Conservation (phyloP, 768 basidiomycete species). For the Udeniomyces megalosporus region DNA sequence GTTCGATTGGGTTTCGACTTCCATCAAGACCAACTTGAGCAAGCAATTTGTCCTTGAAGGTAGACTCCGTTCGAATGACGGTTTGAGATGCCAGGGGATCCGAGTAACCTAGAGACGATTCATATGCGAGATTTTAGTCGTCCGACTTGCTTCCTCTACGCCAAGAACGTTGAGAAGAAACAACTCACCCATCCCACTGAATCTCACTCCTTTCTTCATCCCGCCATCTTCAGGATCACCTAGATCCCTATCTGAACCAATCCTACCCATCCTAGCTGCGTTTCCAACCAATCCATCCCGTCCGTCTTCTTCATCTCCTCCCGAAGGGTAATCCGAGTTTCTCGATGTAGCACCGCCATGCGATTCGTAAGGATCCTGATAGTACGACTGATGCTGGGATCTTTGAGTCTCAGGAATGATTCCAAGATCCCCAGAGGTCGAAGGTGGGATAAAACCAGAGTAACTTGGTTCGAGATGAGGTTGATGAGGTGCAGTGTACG, state of each 20-base stretch:
- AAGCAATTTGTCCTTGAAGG: conserved; percentile 1
- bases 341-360: background rate
- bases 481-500: background rate
- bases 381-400: background rate
- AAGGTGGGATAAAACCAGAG: background rate
- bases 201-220: no score
- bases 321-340: no score
- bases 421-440: background rate
- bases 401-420: background rate
- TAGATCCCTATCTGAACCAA: no score
- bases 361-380: background rate
- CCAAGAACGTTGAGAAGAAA: background rate
- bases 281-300: background rate
- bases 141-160: background rate
- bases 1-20: background rate
- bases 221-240: no score
- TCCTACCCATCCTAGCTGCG: background rate
- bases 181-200: background rate
- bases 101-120: background rate
- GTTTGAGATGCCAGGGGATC: background rate
- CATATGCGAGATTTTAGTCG: background rate
- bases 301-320: background rate
- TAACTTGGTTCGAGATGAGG: background rate
- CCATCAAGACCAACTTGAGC: conserved; percentile 6
- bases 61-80: background rate